These are phyloP conservation scores for Lophiotrema nucula DNA, from an alignment of 495 filamentous ascomycete species.

Conservation along the genomic window DNA sequence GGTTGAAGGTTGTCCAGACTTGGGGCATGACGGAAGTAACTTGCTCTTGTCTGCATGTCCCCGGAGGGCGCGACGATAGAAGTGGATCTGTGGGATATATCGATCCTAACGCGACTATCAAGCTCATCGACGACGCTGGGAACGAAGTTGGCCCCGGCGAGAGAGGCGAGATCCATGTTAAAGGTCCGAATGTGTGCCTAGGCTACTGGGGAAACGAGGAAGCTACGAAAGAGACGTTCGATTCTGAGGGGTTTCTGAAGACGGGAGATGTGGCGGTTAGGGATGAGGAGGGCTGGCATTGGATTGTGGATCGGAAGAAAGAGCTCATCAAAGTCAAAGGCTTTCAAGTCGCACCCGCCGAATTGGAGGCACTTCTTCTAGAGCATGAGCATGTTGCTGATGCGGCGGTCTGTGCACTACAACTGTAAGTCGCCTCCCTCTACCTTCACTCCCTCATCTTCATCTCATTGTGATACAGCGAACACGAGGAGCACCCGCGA, in stretches of 20 bases:
- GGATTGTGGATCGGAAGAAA: constrained; percentile 47
- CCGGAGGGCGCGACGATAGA: constrained; percentile 38
- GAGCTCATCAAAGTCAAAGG: constrained; percentile 49
- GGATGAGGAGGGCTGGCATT: constrained; percentile 40
- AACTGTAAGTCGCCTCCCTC: constrained; percentile 20
- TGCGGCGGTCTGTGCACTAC: constrained; percentile 44
- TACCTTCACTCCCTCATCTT: not conserved
- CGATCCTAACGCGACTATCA: constrained; percentile 40
- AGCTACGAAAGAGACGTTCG: constrained; percentile 42
- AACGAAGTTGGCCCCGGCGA: constrained; percentile 40
- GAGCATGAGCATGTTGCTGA: constrained; percentile 45
- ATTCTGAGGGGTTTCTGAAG: constrained; percentile 40
- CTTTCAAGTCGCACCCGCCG: constrained; percentile 50
- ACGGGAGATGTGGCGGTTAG: constrained; percentile 43
- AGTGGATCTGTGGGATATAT: constrained; percentile 41
- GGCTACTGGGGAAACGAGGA: constrained; percentile 45
- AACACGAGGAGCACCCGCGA: constrained; percentile 42
- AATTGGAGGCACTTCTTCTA: constrained; percentile 50
- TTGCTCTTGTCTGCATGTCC: constrained; percentile 40
- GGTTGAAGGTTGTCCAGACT: constrained; percentile 41
- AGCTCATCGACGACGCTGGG: constrained; percentile 41
- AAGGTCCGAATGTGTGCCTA: constrained; percentile 43
- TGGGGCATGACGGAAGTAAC: constrained; percentile 46
- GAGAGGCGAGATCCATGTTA: constrained; percentile 42
- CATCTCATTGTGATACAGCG: constrained; percentile 10